Evolutionary conservation across 2,329 filamentous ascomycete genomes (phyloP), one percentile per base, ranked within the genome.

Genomic region (Apiospora pterosperma): DNA sequence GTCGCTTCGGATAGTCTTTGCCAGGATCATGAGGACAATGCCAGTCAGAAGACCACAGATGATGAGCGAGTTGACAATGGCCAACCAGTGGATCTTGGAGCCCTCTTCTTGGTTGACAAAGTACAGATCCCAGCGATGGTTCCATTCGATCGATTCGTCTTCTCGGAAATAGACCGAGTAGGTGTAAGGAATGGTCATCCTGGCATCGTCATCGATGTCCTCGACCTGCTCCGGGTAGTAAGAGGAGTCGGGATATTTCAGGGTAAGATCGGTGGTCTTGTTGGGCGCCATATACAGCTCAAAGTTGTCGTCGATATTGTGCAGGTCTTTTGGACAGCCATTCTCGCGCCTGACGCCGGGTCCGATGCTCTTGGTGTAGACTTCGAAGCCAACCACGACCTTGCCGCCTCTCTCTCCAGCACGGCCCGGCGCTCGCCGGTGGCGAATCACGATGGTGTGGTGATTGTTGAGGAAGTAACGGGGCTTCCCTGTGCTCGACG

Each of bases 81-180:
- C 92, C 64, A 97, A 83, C 92, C 92, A 96, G 75, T 97, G 93
- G 28, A 95, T 92, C 74, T 88, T 89, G 31, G 87, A 89, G 58
- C 91, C 91, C 69, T 95, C 92, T 65, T 92, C 90, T 74, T 96
- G 92, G 75, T 95, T 93, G 66, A 91, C 91, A 78, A 97, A 96
- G 77, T 96, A 97, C 63, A 95, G 80, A 72, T 96, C 92, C 93
- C 93, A 97, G 63, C 93, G 87, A 70, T 90, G 92, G 64, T 84
- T 82, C 93, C 93, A 97, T 68, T 96, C 92, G 61, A 96, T 82
- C 23, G 84, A 87, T 48, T 90, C 86, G 67, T 96, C 92, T 75
- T 96, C 91, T 62, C 92, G 89, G 80, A 93, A 97, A 77, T 96
- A 96, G 16, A 97, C 90, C 3, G 92, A 95, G 78, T 97, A 97